Evolutionary conservation across 2,329 filamentous ascomycete species (phyloP).

Genomic region (Coniochaeta prunicola): DNA sequence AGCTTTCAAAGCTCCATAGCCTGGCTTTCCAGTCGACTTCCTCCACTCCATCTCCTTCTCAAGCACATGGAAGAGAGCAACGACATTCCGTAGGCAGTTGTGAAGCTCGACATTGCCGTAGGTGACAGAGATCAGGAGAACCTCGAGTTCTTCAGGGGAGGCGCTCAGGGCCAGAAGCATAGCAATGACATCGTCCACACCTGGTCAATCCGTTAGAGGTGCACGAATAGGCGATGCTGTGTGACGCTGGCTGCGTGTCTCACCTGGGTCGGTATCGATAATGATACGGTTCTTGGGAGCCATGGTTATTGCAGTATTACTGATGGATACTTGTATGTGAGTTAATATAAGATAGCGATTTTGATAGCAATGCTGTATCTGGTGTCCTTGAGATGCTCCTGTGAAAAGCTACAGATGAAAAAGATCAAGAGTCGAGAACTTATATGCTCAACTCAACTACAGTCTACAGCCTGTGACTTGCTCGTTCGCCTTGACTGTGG

Average conservation of each 20-base stretch:
- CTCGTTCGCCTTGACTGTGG: background rate
- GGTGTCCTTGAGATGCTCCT: background rate
- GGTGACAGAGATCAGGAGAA: slow-evolving; percentile 79
- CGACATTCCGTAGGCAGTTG: slow-evolving; percentile 80
- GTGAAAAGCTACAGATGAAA: background rate
- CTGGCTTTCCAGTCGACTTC: slow-evolving; percentile 56
- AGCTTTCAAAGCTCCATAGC: slow-evolving; percentile 65
- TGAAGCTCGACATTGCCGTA: slow-evolving; percentile 90
- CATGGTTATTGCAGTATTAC: slow-evolving; percentile 36
- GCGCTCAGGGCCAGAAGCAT: slow-evolving; percentile 81
- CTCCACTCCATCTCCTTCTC: slow-evolving; percentile 87
- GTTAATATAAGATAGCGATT: background rate
- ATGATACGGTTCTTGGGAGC: slow-evolving; percentile 71
- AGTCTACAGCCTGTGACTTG: background rate
- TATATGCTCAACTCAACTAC: background rate
- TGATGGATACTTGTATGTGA: background rate
- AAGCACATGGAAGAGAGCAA: slow-evolving; percentile 85
- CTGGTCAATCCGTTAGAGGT: slow-evolving; percentile 28
- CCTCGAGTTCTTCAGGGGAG: slow-evolving; percentile 74
- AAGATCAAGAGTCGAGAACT: background rate
- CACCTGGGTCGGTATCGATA: slow-evolving; percentile 89
- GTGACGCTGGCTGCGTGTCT: slow-evolving; percentile 1
- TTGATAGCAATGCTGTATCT: background rate
- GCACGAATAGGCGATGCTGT: background rate
- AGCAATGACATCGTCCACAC: slow-evolving; percentile 86